phyloP scores from a whole-genome alignment of 139 green algal genomes.

The Pleodorina starrii region DNA sequence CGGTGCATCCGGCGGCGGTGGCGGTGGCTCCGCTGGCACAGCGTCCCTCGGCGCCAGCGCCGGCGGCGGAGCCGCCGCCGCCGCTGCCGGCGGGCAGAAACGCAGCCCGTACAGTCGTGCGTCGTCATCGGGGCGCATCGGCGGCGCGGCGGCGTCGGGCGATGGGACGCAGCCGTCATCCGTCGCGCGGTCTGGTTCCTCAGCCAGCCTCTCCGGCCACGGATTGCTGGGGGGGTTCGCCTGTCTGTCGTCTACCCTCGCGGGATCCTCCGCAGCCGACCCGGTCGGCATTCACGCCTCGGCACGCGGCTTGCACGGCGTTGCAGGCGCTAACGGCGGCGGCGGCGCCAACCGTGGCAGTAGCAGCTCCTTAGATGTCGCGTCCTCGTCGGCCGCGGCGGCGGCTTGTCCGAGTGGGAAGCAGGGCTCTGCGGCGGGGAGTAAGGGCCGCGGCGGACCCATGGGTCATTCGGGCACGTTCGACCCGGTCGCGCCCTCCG shows the following conservation, averaged over 20 bases:
- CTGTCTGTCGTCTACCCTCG: not conserved
- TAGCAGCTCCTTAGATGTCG: not conserved
- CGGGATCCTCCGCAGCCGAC: not conserved
- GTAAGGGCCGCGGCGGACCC: not conserved
- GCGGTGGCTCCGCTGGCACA: too few species aligned
- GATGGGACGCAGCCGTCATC: not conserved
- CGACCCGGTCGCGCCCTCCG: not conserved
- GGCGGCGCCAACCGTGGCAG: too few species aligned
- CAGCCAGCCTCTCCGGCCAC: not conserved
- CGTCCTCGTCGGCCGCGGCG: not conserved
- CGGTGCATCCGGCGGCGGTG: not conserved
- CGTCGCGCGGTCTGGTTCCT: not conserved
- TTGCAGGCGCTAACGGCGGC: too few species aligned
- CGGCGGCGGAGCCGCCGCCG: not conserved
- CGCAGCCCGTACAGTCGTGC: not conserved
- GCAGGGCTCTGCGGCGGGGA: not conserved
- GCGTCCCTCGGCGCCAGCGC: too few species aligned
- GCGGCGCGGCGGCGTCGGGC: not conserved
- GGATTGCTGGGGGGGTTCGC: not conserved
- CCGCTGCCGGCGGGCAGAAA: not conserved
- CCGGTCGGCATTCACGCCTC: not conserved
- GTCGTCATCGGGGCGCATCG: not conserved
- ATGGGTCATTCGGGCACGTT: not conserved
- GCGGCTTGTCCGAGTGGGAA: too few species aligned
- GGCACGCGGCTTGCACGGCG: not conserved